These are phyloP conservation scores for Yarrowia porcina DNA, from an alignment of 805 yeast species.

Conservation along the genomic window DNA sequence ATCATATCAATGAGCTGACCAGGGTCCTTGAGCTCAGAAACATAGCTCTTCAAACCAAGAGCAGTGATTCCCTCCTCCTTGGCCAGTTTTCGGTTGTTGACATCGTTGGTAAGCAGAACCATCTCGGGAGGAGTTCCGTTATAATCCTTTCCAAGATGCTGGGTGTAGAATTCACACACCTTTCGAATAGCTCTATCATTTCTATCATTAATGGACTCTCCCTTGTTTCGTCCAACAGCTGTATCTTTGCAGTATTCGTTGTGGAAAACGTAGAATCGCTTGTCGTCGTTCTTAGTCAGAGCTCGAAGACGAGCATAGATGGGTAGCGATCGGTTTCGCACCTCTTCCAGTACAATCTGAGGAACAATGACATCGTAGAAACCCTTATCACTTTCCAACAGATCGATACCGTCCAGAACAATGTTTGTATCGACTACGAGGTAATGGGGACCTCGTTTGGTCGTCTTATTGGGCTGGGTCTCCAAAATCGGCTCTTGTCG, in stretches of 20 bases:
- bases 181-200: constrained; percentile 87
- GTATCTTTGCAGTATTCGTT: constrained; percentile 83
- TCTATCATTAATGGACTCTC: constrained; percentile 80
- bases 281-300: constrained; percentile 66
- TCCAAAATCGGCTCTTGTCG: constrained; percentile 65
- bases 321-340: constrained; percentile 80
- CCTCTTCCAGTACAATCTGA: constrained; percentile 92
- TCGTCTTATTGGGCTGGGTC: constrained; percentile 50
- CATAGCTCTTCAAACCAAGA: constrained; percentile 62
- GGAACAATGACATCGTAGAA: constrained; percentile 92
- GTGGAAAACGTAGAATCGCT: constrained; percentile 86
- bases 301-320: constrained; percentile 80
- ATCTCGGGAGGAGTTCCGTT: constrained; percentile 34
- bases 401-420: constrained; percentile 81
- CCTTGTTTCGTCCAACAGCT: constrained; percentile 54
- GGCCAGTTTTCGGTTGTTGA: constrained; percentile 60
- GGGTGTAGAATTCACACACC: constrained; percentile 65
- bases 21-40: constrained; percentile 64
- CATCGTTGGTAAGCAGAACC: constrained; percentile 68
- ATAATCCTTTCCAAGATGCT: constrained; percentile 50
- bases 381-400: constrained; percentile 70
- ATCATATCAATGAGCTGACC: constrained; percentile 74
- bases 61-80: constrained; percentile 52
- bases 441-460: constrained; percentile 67
- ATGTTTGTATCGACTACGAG: constrained; percentile 84